Base-by-base conservation (phyloP, 1,139 yeast species). In the Blastobotrys persicus region DNA sequence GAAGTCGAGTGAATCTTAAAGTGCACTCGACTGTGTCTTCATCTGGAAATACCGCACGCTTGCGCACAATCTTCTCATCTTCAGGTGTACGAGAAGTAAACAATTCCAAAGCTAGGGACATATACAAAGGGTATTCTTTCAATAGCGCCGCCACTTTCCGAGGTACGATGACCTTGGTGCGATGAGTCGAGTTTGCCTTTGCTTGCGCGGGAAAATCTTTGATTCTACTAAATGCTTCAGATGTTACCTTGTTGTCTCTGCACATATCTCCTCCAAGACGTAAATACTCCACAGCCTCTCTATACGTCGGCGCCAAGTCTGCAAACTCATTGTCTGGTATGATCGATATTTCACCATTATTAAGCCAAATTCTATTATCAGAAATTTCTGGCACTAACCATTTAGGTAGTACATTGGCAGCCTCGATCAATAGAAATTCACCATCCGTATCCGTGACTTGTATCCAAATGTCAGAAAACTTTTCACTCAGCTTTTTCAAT, bases 391-490 rank as follows among this genome's bases (percentile, higher is more conserved):
- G 79, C 9, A 64, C 65, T 7, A 78, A 55, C 76, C 79, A 75
- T 1, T 66, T 69, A 0, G 80, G 80, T 1, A 76, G 49, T 2
- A 58, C 50, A 11, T 76, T 75, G 34, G 75, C 70, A 2, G 76
- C 71, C 50, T 78, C 80, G 9, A 78, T 73, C 46, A 83, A 61
- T 3, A 83, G 49, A 44, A 79, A 75, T 53, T 83, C 88, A 2
- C 80, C 79, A 45, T 78, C 83, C 0, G 76, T 73, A 59, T 82
- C 86, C 55, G 72, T 69, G 1, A 78, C 55, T 48, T 77, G 79
- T 7, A 80, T 68, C 58, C 67, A 78, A 2, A 78, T 54, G 46
- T 77, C 68, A 2, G 60, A 56, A 31, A 66, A 64, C 31, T 59
- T 54, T 18, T 63, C 59, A 4, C 73, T 64, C 47, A 78, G 68